Base-by-base conservation (phyloP, 192 early-diverging fungal species). In the Coemansia sp. region DNA sequence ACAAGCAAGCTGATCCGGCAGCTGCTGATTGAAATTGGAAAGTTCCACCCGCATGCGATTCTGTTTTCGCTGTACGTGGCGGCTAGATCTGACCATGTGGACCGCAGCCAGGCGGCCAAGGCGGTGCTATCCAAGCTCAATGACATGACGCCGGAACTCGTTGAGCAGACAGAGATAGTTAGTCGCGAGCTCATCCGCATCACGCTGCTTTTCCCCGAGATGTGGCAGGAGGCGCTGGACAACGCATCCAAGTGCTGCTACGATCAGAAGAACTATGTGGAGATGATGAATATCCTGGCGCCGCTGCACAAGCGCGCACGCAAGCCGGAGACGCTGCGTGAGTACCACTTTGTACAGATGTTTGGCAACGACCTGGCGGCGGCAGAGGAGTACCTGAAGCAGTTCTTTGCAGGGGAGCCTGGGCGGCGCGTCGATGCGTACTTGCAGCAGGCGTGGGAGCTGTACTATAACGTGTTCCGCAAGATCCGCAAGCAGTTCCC, bases 111-210 rank as follows among this genome's bases (percentile, higher is more conserved):
- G 45, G 91, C 95, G 2, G 95, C 96, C 0, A 69, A 88, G 59
- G 88, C 89, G 0, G 95, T 97, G 31, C 89, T 98, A 88, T 94
- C 96, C 53, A 94, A 94, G 69, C 90, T 99, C 86, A 79, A 92
- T 16, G 84, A 90, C 40, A 88, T 94, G 72, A 89, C 88, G 60
- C 85, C 94, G 12, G 64, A 82, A 25, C 83, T 99, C 58, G 95
- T 99, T 7, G 92, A 96, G 43, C 71, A 93, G 84, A 96, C 95
- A 8, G 75, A 96, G 7, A 73, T 98, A 25, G 96, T 99, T 34
- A 94, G 92, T 71, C 91, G 95, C 70, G 97, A 99, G 69, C 86
- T 99, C 25, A 96, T 98, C 68, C 89, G 96, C n/a, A 92, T 96
- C 9, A 93, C 97, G 6, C 92, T 97, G 63, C 70, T 96, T 39